phyloP scores from a whole-genome alignment of 2,329 filamentous ascomycete species.

The Cryphonectria radicalis region DNA sequence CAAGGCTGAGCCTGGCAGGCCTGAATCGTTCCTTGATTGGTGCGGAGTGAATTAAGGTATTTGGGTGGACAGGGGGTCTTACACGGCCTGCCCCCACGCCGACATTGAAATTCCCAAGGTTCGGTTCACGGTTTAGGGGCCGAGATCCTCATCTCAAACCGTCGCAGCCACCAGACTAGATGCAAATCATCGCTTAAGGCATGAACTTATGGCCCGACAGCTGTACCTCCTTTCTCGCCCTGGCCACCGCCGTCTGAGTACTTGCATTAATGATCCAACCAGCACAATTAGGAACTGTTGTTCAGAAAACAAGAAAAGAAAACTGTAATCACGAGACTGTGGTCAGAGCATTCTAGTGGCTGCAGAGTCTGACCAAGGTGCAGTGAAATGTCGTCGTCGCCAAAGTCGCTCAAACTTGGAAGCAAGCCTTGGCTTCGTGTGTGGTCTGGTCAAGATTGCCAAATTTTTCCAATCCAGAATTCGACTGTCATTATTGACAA shows the following conservation, averaged over 20 bases:
- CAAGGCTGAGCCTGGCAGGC: not conserved
- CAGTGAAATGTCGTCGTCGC: not conserved
- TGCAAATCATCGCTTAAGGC: slow-evolving; percentile 31
- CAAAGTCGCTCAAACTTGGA: not conserved
- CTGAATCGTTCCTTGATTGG: slow-evolving; percentile 13
- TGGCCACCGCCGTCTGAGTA: not conserved
- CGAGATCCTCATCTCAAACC: slow-evolving; percentile 33
- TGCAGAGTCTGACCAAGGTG: not conserved
- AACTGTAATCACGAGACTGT: not conserved
- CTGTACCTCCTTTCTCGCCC: not conserved
- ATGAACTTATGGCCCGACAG: slow-evolving; percentile 28
- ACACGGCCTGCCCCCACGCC: not conserved
- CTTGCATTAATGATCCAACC: not conserved
- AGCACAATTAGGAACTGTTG: not conserved
- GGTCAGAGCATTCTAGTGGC: not conserved
- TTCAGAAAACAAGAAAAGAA: not conserved
- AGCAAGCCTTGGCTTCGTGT: too few relatives aligned
- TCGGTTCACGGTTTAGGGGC: not conserved
- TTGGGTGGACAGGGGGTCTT: not conserved
- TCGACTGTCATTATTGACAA: not conserved
- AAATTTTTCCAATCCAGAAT: not conserved
- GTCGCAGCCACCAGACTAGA: slow-evolving; percentile 34
- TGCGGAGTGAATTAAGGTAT: slow-evolving; percentile 22
- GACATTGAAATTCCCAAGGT: not conserved
- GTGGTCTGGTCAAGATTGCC: too few relatives aligned